phyloP scores from a whole-genome alignment of 331 rosid species.

The Quercus tomentella region DNA sequence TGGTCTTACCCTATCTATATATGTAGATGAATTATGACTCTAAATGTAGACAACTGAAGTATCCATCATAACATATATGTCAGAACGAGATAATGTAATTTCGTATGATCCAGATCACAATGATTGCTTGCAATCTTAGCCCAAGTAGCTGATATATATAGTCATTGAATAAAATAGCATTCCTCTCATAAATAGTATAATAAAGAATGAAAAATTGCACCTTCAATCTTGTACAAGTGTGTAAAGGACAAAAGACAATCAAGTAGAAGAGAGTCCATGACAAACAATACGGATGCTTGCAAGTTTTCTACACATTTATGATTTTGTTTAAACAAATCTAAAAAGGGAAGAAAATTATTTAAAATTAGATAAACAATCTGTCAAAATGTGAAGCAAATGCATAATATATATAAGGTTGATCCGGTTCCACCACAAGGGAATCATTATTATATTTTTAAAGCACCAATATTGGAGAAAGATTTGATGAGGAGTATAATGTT shows the following conservation, averaged over 20 bases:
- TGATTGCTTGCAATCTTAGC: not conserved
- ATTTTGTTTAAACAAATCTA: not conserved
- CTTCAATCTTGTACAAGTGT: not conserved
- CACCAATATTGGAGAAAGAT: not conserved
- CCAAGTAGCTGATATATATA: not conserved
- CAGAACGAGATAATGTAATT: too few species aligned
- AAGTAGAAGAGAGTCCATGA: not conserved
- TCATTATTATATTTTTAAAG: not conserved
- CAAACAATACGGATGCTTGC: not conserved
- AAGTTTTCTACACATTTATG: not conserved
- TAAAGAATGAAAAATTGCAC: not conserved
- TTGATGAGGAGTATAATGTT: not conserved
- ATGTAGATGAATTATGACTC: too few species aligned
- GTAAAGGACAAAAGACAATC: not conserved
- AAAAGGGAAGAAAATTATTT: not conserved
- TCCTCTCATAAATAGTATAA: not conserved
- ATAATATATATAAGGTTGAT: not conserved
- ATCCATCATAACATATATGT: not conserved
- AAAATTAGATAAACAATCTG: not conserved
- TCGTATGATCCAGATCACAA: not conserved
- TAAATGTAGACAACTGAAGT: not conserved
- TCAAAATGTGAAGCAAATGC: not conserved
- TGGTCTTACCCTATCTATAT: too few species aligned
- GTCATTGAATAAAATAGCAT: not conserved
- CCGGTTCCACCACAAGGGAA: not conserved